phyloP scores from a whole-genome alignment of 2,329 filamentous ascomycete species.

The Colletotrichum spinosum region DNA sequence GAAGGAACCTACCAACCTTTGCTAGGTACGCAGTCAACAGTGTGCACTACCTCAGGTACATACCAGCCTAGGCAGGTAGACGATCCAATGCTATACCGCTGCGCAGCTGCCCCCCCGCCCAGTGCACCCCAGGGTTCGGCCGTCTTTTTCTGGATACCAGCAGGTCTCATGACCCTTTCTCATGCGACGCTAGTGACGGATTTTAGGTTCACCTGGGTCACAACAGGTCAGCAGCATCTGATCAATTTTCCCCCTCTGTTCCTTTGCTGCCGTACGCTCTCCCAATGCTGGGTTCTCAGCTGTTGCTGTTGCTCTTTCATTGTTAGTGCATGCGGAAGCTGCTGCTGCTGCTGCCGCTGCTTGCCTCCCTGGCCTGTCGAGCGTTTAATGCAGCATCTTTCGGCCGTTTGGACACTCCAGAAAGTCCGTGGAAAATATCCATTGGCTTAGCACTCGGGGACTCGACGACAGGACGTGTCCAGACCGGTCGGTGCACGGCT shows the following conservation, averaged over 20 bases:
- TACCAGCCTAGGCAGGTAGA: too few relatives aligned
- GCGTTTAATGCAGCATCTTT: not conserved
- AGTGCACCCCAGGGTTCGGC: slow-evolving; percentile 30
- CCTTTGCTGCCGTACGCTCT: not conserved
- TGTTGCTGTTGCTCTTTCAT: too few relatives aligned
- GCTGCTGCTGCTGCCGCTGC: not conserved
- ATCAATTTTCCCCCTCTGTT: slow-evolving; percentile 21
- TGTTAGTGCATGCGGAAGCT: too few relatives aligned
- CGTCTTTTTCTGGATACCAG: slow-evolving; percentile 38
- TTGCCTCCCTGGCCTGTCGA: not conserved
- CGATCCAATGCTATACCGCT: not conserved
- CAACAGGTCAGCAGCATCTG: slow-evolving; percentile 38
- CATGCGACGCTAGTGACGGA: slow-evolving; percentile 38
- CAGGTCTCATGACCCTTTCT: slow-evolving; percentile 39
- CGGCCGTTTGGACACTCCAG: slow-evolving; percentile 4
- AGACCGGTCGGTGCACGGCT: slow-evolving; percentile 24
- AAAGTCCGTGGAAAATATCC: not conserved
- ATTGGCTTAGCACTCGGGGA: not conserved
- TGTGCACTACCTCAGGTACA: too few relatives aligned
- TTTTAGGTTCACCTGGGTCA: slow-evolving; percentile 39
- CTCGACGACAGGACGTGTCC: slow-evolving; percentile 1
- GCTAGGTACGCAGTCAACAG: too few relatives aligned
- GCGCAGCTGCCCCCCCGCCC: slow-evolving; percentile 21
- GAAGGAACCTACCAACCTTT: slow-evolving; percentile 19
- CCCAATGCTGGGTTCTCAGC: not conserved